These are phyloP conservation scores for Microcos paniculata DNA, from an alignment of 345 rosid species.

Conservation along the genomic window DNA sequence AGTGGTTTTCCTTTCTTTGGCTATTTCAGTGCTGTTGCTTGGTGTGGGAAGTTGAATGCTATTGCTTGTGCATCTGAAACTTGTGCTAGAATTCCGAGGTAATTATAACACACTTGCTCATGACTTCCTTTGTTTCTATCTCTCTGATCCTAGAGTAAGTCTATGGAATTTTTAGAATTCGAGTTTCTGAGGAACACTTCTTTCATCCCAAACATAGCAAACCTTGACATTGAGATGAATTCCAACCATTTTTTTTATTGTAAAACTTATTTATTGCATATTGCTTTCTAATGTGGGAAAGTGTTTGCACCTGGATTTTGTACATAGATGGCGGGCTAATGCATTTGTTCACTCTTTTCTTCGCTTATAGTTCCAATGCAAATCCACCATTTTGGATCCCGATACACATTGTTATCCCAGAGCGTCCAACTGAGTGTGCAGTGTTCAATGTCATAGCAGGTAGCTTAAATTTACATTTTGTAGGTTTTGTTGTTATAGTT, in stretches of 20 bases:
- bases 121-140: not conserved
- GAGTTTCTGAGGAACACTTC: not conserved
- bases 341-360: not conserved
- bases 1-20: slow-evolving; percentile 1
- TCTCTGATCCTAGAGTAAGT: not conserved
- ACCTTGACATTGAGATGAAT: no score
- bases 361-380: slow-evolving; percentile 68
- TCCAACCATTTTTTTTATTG: not conserved
- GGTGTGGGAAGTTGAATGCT: slow-evolving; percentile 99
- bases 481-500: not conserved
- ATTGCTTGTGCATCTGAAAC: slow-evolving; percentile 99
- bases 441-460: slow-evolving; percentile 97
- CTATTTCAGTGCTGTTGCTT: slow-evolving; percentile 81
- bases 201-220: not conserved
- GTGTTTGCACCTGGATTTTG: no score
- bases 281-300: no score
- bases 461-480: slow-evolving; percentile 26
- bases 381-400: slow-evolving; percentile 99
- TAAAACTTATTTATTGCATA: not conserved
- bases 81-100: slow-evolving; percentile 98
- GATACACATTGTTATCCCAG: slow-evolving; percentile 90
- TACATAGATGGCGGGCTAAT: not conserved
- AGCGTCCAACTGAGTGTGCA: slow-evolving; percentile 91
- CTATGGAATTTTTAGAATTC: not conserved
- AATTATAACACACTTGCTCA: not conserved